These are phyloP conservation scores for Zarea fungicola DNA, from an alignment of 2,329 filamentous ascomycete genomes.

Conservation along the genomic window DNA sequence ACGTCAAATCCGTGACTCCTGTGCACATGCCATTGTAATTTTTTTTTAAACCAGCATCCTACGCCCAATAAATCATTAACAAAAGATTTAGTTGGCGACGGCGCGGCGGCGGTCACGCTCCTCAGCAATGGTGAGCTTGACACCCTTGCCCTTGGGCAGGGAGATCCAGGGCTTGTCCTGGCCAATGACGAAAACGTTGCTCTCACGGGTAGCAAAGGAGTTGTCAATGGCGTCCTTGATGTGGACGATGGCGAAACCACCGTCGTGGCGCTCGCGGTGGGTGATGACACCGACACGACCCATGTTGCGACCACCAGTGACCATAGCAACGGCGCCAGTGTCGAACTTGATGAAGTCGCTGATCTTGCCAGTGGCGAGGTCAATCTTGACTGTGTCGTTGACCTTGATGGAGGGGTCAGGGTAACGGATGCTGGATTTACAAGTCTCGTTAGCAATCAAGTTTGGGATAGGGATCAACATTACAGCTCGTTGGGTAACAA, in stretches of 20 bases:
- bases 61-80: conserved; percentile 8
- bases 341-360: conserved; percentile 98
- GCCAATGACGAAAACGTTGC: conserved; percentile 99
- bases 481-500: conserved; percentile 27
- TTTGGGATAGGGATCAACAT: conserved; percentile 16
- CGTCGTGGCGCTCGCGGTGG: conserved; percentile 99
- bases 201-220: conserved; percentile 98
- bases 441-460: conserved; percentile 36
- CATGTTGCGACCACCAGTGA: conserved; percentile 99
- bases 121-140: conserved; percentile 98
- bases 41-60: conserved; percentile 19
- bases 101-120: conserved; percentile 97
- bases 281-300: conserved; percentile 99
- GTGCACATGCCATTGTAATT: conserved; percentile 32
- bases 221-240: conserved; percentile 99
- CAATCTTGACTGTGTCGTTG: conserved; percentile 99
- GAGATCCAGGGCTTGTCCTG: conserved; percentile 99
- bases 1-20: conserved; percentile 38
- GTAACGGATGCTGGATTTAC: conserved; percentile 80
- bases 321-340: conserved; percentile 96
- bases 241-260: conserved; percentile 99
- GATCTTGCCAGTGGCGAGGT: conserved; percentile 96
- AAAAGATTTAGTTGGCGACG: conserved; percentile 44
- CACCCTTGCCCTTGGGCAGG: conserved; percentile 99
- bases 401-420: conserved; percentile 98